Evolutionary conservation across 2,329 filamentous ascomycete species (phyloP), one percentile per base, ranked within the genome.

Genomic region (Berkeleyomyces rouxiae): DNA sequence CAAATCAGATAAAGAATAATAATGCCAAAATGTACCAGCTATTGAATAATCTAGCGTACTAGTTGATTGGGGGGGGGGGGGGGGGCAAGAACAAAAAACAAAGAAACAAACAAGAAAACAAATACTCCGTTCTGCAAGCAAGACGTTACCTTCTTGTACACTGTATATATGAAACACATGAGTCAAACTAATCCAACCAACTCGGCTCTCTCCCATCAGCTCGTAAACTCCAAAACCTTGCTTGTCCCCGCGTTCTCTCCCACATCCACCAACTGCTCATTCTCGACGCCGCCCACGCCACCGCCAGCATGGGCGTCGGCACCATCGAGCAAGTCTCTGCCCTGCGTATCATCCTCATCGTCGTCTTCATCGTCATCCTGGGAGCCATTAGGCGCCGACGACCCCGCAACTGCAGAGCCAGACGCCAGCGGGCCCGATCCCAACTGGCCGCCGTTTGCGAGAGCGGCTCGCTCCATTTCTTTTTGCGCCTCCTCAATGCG

Each of bases 401-500:
- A 43, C 10, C 42, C 47, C 11, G 44, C 44, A 47, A 23, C 49
- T 33, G 16, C 49, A 7, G 16, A 6, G 7, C 47, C 23, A 13
- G 47, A n/a, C 33, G 23, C 16, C 7, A 4, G 31, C 13, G 37
- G 9, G 7, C 6, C 59, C 16, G 11, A 66, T 67, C 7, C 68
- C 68, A 33, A 68, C 77, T 78, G 58, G 83, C 81, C 31, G 13
- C 87, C 85, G 2, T 78, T 78, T 47, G 84, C 82, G 16, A 82
- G 82, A 10, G 87, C 85, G 2, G 88, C 86, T 0, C 85, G 85
- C 73, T 96, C 92, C 67, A 96, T 76, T 70, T 97, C 92, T 68
- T 84, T 85, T 73, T 96, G 91, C 2, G 92, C 92, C 71, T 99
- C 93, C 66, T 99, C 92, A 86, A 97, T 96, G 53, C 91, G 81